Evolutionary conservation across 2,329 filamentous ascomycete species (phyloP).

Genomic region (Dothistroma pini): DNA sequence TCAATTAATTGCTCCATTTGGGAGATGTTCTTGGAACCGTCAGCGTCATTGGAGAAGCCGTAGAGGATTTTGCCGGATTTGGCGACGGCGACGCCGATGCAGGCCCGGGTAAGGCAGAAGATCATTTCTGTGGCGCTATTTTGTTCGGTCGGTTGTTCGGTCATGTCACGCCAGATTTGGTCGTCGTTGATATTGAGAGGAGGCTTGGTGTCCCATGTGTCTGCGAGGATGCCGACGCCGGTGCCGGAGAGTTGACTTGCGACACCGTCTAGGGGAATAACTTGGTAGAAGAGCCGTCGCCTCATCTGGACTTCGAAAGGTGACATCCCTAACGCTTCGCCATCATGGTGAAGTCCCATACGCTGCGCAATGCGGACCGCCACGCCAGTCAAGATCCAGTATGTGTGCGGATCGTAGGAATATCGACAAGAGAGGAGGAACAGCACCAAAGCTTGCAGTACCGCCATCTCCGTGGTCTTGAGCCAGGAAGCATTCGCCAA

Average conservation of each 20-base stretch:
- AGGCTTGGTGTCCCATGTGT: conserved; percentile 24
- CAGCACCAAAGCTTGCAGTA: conserved; percentile 63
- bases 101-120: conserved; percentile 41
- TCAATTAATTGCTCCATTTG: conserved; percentile 26
- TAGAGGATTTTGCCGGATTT: conserved; percentile 2
- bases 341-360: conserved; percentile 59
- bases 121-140: conserved; percentile 52
- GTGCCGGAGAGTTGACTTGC: conserved; percentile 24
- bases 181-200: conserved; percentile 33
- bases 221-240: conserved; percentile 15
- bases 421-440: conserved; percentile 48
- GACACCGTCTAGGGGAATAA: conserved; percentile 52
- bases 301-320: conserved; percentile 57
- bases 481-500: conserved; percentile 65
- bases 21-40: conserved; percentile 16
- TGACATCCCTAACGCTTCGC: conserved; percentile 45
- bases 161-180: conserved; percentile 40
- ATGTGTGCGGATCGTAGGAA: conserved; percentile 46
- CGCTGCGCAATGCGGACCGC: conserved; percentile 56
- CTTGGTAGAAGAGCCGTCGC: conserved; percentile 58
- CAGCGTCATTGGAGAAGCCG: not conserved
- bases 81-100: conserved; percentile 35
- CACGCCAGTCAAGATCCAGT: conserved; percentile 61
- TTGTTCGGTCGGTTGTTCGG: conserved; percentile 45
- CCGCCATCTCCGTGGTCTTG: conserved; percentile 60